Conservation (phyloP, 2,329 filamentous ascomycete genomes). For the Akanthomyces dipterigenus region DNA sequence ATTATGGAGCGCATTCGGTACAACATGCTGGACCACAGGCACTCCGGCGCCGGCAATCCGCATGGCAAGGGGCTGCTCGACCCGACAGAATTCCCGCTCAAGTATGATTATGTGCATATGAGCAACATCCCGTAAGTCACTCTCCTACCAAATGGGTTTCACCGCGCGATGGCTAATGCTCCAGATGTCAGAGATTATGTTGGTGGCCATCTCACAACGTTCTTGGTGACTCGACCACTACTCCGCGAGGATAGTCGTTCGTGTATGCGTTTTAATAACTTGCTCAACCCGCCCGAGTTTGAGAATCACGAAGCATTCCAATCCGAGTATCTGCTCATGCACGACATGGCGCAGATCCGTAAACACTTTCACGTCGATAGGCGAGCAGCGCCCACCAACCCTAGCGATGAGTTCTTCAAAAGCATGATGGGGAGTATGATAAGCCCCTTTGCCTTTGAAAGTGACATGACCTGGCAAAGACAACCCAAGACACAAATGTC, state of each 20-base stretch:
- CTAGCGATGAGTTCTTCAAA: background rate
- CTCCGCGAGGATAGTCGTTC: constrained; percentile 19
- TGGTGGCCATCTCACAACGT: constrained; percentile 21
- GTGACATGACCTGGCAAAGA: constrained; percentile 18
- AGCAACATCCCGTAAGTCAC: constrained; percentile 25
- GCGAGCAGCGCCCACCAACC: background rate
- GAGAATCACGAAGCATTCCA: constrained; percentile 20
- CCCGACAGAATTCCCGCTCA: constrained; percentile 18
- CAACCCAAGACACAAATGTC: background rate
- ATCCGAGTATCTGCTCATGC: constrained; percentile 24
- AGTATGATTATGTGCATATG: constrained; percentile 24
- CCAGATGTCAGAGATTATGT: constrained; percentile 20
- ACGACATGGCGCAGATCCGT: constrained; percentile 18
- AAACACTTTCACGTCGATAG: constrained; percentile 20
- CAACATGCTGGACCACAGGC: constrained; percentile 17
- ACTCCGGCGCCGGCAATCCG: background rate
- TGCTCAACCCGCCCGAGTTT: constrained; percentile 23
- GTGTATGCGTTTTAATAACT: constrained; percentile 20
- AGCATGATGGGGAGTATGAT: background rate
- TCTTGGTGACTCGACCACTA: constrained; percentile 19
- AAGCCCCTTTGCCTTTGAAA: constrained; percentile 4
- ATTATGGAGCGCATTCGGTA: constrained; percentile 23
- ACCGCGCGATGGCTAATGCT: background rate
- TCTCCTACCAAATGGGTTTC: background rate
- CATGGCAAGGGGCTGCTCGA: constrained; percentile 11